Conservation (phyloP, 2,329 filamentous ascomycete genomes). For the Fusarium longipes region DNA sequence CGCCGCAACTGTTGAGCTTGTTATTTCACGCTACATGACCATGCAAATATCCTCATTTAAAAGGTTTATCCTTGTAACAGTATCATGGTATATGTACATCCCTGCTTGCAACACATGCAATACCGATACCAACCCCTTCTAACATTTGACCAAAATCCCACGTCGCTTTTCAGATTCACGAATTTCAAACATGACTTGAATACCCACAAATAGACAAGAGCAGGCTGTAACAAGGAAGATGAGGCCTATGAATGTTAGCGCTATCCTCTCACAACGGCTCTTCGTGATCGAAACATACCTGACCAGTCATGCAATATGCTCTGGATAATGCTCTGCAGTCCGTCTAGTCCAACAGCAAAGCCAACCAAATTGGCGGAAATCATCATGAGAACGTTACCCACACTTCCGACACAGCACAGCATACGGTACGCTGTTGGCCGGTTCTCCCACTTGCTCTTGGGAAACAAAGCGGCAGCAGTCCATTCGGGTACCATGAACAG, state of each 20-base stretch:
- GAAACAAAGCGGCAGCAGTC: constrained; percentile 77
- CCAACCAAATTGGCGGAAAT: constrained; percentile 95
- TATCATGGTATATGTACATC: constrained; percentile 33
- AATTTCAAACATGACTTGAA: constrained; percentile 97
- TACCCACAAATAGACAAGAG: constrained; percentile 80
- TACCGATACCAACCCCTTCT: constrained; percentile 19
- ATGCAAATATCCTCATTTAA: constrained; percentile 5
- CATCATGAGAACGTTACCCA: constrained; percentile 92
- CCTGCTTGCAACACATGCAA: neutral
- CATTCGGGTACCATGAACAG: constrained; percentile 94
- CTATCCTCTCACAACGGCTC: constrained; percentile 22
- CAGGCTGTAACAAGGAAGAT: constrained; percentile 79
- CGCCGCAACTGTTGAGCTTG: neutral
- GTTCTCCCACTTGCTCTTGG: constrained; percentile 74
- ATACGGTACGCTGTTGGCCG: constrained; percentile 80
- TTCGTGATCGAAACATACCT: constrained; percentile 57
- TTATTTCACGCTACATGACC: constrained; percentile 12
- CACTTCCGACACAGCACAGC: constrained; percentile 82
- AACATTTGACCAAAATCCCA: constrained; percentile 88
- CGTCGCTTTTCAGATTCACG: constrained; percentile 84
- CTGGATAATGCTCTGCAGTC: constrained; percentile 78
- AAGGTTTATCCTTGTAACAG: constrained; percentile 15
- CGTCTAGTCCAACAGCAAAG: constrained; percentile 92
- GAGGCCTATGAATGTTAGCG: constrained; percentile 62
- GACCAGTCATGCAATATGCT: constrained; percentile 82